Percentiles rank a stretch among this genome's conserved stretches.
Evolutionary conservation across 805 yeast species (phyloP).

Genomic region (Ogataea paradorogensis): DNA sequence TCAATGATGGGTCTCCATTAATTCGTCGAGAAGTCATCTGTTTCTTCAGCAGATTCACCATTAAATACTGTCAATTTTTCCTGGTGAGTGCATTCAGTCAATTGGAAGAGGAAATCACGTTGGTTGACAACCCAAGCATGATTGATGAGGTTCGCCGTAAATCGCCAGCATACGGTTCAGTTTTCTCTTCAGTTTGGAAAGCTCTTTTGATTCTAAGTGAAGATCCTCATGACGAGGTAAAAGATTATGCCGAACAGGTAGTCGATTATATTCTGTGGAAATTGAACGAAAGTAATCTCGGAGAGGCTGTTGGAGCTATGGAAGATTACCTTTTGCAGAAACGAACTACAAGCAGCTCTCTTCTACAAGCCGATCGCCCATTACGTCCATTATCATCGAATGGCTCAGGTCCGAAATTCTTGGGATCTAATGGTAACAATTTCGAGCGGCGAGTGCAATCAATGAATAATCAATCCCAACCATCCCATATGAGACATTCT

Average conservation of each 20-base stretch:
- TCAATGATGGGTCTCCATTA: slow-evolving; percentile 86
- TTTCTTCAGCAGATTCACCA: slow-evolving; percentile 71
- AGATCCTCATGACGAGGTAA: slow-evolving; percentile 85
- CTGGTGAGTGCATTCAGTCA: slow-evolving; percentile 84
- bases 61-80: slow-evolving; percentile 68
- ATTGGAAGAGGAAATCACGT: slow-evolving; percentile 72
- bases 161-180: slow-evolving; percentile 82
- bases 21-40: slow-evolving; percentile 83
- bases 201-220: slow-evolving; percentile 73
- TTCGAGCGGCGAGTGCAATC: slow-evolving; percentile 27
- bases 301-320: slow-evolving; percentile 63
- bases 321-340: slow-evolving; percentile 59
- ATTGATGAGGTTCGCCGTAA: slow-evolving; percentile 63
- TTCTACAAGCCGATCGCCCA: slow-evolving; percentile 1
- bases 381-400: slow-evolving; percentile 11
- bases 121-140: slow-evolving; percentile 57
- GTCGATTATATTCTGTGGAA: slow-evolving; percentile 69
- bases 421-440: not conserved
- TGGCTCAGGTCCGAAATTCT: slow-evolving; percentile 5
- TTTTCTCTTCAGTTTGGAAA: slow-evolving; percentile 86
- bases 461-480: slow-evolving; percentile 16
- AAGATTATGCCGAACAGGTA: slow-evolving; percentile 64
- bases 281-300: slow-evolving; percentile 62
- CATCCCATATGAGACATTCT: slow-evolving; percentile 11
- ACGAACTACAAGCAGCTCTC: slow-evolving; percentile 7